A percentile compares a stretch with the other conserved stretches of the same genome.
These are phyloP conservation scores for Blumeria graminis DNA, from an alignment of 2,329 filamentous ascomycete species.

Conservation along the genomic window DNA sequence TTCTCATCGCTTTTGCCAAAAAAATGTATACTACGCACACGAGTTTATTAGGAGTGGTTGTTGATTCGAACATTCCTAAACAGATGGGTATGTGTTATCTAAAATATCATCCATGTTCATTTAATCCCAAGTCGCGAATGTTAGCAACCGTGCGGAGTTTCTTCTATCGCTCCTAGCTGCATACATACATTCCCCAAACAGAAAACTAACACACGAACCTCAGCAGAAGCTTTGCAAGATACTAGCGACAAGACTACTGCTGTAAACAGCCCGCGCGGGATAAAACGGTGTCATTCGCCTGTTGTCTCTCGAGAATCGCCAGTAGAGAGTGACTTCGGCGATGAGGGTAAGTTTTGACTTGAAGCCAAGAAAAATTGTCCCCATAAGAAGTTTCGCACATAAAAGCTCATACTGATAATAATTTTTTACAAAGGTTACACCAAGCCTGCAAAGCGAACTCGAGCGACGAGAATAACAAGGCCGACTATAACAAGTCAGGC, in stretches of 20 bases:
- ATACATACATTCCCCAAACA: neutral
- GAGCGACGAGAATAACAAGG: constrained; percentile 13
- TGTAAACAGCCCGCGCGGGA: constrained; percentile 36
- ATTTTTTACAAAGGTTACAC: constrained; percentile 17
- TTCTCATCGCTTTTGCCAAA: no score
- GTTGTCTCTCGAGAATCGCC: constrained; percentile 29
- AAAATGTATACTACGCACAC: no score
- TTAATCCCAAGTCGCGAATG: no score
- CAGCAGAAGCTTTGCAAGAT: constrained; percentile 12
- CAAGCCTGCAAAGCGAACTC: constrained; percentile 18
- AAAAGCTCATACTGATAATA: constrained; percentile 6
- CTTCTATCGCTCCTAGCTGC: no score
- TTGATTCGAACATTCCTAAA: no score
- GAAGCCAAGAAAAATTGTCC: neutral
- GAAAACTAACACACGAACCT: constrained; percentile 7
- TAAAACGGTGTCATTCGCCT: constrained; percentile 60
- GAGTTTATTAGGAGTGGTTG: no score
- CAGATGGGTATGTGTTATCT: no score
- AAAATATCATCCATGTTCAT: no score
- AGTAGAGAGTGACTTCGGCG: constrained; percentile 31
- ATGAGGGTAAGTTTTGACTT: constrained; percentile 42
- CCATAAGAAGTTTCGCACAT: constrained; percentile 5
- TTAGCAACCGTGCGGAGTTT: no score
- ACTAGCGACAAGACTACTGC: constrained; percentile 22
- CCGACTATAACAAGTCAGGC: constrained; percentile 28